Conservation (phyloP, 768 basidiomycete genomes). For the Filobasidium wieringae region DNA sequence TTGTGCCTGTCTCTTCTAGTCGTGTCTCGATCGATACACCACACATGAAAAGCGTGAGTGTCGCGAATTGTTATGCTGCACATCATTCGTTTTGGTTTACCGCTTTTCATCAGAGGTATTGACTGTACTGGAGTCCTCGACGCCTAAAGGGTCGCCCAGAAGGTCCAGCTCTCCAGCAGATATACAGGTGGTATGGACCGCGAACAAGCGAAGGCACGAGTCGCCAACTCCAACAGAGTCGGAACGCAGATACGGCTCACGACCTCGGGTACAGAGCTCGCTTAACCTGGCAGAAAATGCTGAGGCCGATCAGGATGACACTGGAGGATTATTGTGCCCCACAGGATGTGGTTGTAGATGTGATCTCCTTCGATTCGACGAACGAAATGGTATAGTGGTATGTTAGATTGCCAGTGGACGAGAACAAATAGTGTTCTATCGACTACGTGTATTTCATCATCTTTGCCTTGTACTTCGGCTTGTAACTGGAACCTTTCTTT, state of each 20-base stretch:
- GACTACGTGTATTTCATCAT: background rate
- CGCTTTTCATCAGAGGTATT: background rate
- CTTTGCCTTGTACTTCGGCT: conserved; percentile 14
- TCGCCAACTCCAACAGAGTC: background rate
- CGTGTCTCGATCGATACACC: background rate
- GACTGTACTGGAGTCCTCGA: background rate
- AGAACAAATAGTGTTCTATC: too few species aligned
- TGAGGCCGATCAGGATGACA: background rate
- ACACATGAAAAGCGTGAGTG: conserved; percentile 1
- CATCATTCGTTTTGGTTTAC: background rate
- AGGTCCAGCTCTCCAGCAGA: conserved; percentile 4
- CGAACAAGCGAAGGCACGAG: background rate
- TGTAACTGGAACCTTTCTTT: conserved; percentile 23
- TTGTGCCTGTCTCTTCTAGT: background rate
- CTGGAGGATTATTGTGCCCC: background rate
- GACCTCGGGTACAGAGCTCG: background rate
- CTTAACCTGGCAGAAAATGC: background rate
- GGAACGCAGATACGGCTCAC: background rate
- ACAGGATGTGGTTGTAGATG: conserved; percentile 8
- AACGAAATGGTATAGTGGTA: background rate
- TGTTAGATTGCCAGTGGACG: too few species aligned
- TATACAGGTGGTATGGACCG: background rate
- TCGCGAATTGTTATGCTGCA: background rate
- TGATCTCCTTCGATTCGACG: background rate
- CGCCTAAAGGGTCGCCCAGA: background rate